phyloP scores from a whole-genome alignment of 2,329 filamentous ascomycete species.

The Scortechinia acanthostroma region DNA sequence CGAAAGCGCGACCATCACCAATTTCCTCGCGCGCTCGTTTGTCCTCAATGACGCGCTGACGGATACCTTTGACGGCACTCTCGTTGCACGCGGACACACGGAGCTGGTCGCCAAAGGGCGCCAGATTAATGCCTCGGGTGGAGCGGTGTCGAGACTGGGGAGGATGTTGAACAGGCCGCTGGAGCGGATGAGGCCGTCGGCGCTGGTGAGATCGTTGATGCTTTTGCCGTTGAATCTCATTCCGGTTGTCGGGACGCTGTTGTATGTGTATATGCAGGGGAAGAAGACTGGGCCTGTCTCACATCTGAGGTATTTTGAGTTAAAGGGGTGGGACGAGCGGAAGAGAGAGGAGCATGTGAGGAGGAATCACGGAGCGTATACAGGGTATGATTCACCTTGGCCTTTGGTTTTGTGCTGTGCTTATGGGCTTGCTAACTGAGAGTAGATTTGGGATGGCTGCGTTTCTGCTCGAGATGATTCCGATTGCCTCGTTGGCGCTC shows the following conservation, averaged over 20 bases:
- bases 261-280: conserved; percentile 54
- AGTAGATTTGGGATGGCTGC: conserved; percentile 43
- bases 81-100: conserved; percentile 43
- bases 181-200: conserved; percentile 33
- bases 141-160: neutral
- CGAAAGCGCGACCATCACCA: conserved; percentile 33
- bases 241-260: conserved; percentile 52
- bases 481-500: conserved; percentile 54
- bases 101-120: neutral
- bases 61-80: conserved; percentile 54
- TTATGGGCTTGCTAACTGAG: conserved; percentile 3
- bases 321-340: conserved; percentile 50
- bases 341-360: conserved; percentile 45
- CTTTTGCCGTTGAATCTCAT: conserved; percentile 63
- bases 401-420: conserved; percentile 6
- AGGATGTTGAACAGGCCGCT: neutral
- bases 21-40: conserved; percentile 38
- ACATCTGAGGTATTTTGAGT: conserved; percentile 56
- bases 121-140: neutral
- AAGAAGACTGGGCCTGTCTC: conserved; percentile 42
- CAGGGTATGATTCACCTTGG: conserved; percentile 31
- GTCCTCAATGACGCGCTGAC: conserved; percentile 51
- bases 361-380: conserved; percentile 48
- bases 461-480: conserved; percentile 52
- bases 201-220: conserved; percentile 50